A percentile compares a stretch with the other conserved stretches of the same genome.
These are phyloP conservation scores for Penicillium nucicola DNA, from an alignment of 495 filamentous ascomycete species.

Conservation along the genomic window DNA sequence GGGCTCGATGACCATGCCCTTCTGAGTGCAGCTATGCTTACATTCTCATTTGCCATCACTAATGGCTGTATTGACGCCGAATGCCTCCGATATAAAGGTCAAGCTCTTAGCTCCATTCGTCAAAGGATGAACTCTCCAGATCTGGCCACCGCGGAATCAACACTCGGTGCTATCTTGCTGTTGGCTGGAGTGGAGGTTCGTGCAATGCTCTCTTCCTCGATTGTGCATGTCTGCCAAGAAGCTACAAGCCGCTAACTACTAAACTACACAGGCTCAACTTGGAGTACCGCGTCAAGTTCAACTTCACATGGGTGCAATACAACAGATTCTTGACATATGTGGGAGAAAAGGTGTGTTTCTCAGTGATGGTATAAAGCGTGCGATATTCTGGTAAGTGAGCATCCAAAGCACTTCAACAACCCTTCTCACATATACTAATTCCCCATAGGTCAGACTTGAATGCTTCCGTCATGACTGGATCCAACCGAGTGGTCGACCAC, in stretches of 20 bases:
- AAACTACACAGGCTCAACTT: slow-evolving; percentile 24
- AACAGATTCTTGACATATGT: slow-evolving; percentile 27
- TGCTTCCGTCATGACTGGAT: slow-evolving; percentile 31
- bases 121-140: slow-evolving; percentile 21
- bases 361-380: slow-evolving; percentile 35
- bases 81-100: slow-evolving; percentile 29
- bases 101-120: slow-evolving; percentile 31
- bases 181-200: slow-evolving; percentile 35
- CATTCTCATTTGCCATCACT: slow-evolving; percentile 23
- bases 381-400: slow-evolving; percentile 35
- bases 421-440: neutral
- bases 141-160: slow-evolving; percentile 29
- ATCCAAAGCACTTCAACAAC: neutral
- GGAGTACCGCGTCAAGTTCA: slow-evolving; percentile 27
- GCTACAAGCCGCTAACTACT: neutral
- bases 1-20: slow-evolving; percentile 31
- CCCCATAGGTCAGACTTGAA: slow-evolving; percentile 35
- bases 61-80: slow-evolving; percentile 19
- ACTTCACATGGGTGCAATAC: slow-evolving; percentile 34
- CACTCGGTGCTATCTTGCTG: slow-evolving; percentile 38
- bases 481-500: slow-evolving; percentile 30
- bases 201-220: neutral
- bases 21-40: slow-evolving; percentile 35
- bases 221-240: neutral
- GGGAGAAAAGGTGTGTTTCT: slow-evolving; percentile 23